phyloP scores from a whole-genome alignment of 2,329 filamentous ascomycete species.

The Teratosphaeria nubilosa region DNA sequence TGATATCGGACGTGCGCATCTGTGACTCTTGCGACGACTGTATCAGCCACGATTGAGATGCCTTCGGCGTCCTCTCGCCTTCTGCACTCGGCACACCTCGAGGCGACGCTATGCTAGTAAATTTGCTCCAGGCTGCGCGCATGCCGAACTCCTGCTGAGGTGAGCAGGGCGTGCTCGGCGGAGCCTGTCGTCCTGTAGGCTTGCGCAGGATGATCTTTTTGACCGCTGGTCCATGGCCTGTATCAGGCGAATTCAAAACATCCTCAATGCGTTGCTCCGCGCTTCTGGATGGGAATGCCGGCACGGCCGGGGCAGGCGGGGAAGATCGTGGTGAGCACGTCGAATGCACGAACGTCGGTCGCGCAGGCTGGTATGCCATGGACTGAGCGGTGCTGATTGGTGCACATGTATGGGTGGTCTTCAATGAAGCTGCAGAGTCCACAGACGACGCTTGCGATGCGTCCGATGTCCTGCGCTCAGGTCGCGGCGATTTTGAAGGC shows the following conservation, averaged over 20 bases:
- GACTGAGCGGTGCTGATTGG: slow-evolving; percentile 4
- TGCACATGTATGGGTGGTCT: not conserved
- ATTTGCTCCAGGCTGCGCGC: slow-evolving; percentile 1
- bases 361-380: slow-evolving; percentile 1
- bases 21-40: not conserved
- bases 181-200: not conserved
- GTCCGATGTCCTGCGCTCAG: not conserved
- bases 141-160: not conserved
- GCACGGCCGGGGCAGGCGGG: not conserved
- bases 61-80: slow-evolving; percentile 5
- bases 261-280: not conserved
- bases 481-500: slow-evolving; percentile 14
- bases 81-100: not conserved
- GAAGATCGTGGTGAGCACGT: not conserved
- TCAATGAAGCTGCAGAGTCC: not conserved
- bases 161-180: not conserved
- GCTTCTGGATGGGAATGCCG: not conserved
- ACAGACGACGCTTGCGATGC: slow-evolving; percentile 2
- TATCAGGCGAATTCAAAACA: not conserved
- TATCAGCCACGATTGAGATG: not conserved
- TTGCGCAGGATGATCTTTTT: slow-evolving; percentile 1
- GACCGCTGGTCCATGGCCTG: not conserved
- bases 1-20: not conserved
- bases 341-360: slow-evolving; percentile 3
- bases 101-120: not conserved